Conservation (phyloP, 2,329 filamentous ascomycete species). For the Calycina herbarum region DNA sequence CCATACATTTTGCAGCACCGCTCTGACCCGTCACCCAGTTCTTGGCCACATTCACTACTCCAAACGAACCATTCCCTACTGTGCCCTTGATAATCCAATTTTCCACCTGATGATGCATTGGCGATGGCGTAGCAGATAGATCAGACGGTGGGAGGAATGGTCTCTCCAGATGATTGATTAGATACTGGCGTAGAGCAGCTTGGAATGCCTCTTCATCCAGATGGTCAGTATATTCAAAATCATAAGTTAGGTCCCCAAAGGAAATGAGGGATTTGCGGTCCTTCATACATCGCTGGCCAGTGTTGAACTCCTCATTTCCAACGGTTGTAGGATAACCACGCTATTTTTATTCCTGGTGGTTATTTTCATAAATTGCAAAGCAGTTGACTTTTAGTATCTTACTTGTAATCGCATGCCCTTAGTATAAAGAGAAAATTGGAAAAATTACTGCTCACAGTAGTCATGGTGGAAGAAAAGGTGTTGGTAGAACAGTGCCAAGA, state of each 20-base stretch:
- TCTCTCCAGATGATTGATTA: background rate
- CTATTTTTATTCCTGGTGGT: background rate
- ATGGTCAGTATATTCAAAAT: background rate
- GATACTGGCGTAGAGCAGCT: background rate
- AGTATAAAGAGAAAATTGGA: no score
- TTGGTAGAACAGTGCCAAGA: no score
- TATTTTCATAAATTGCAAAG: no score
- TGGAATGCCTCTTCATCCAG: constrained; percentile 4
- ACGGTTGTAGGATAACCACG: background rate
- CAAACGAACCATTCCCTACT: background rate
- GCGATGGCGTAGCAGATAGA: background rate
- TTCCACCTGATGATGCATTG: background rate
- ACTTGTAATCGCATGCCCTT: no score
- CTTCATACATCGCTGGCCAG: background rate
- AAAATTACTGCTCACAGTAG: no score
- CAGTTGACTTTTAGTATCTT: no score
- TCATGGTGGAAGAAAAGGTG: no score
- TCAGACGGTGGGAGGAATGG: background rate
- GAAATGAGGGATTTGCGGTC: background rate
- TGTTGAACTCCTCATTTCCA: constrained; percentile 5
- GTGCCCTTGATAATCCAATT: background rate
- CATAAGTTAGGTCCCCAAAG: background rate
- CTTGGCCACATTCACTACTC: background rate
- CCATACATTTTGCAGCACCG: background rate
- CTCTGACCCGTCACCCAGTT: background rate